Percentiles rank a stretch among this genome's conserved stretches.
These are phyloP conservation scores for Nemania serpens DNA, from an alignment of 2,329 filamentous ascomycete genomes.

Conservation along the genomic window DNA sequence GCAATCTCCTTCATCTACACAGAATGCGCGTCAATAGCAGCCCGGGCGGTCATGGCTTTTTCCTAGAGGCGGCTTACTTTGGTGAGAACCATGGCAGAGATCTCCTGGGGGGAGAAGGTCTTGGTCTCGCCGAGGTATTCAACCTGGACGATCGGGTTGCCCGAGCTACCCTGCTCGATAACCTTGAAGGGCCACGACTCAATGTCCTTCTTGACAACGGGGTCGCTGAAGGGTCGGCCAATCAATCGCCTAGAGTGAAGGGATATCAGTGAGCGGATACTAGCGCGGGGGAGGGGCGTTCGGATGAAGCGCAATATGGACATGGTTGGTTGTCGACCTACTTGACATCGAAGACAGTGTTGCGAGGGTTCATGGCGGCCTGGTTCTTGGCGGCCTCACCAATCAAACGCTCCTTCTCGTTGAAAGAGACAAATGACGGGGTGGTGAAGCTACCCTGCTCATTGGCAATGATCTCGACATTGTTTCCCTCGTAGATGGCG, in stretches of 20 bases:
- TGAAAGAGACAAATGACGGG: constrained; percentile 99
- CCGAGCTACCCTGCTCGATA: constrained; percentile 74
- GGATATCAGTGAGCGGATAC: constrained; percentile 6
- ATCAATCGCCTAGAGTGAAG: constrained; percentile 78
- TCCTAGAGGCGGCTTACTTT: constrained; percentile 68
- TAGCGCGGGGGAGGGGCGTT: background rate
- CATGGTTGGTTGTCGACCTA: constrained; percentile 52
- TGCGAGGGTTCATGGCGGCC: constrained; percentile 97
- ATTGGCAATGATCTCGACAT: constrained; percentile 99
- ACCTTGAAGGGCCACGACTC: constrained; percentile 99
- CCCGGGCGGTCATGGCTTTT: background rate
- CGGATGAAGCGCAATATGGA: background rate
- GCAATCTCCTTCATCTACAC: constrained; percentile 97
- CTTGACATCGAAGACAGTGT: constrained; percentile 99
- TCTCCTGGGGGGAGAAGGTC: constrained; percentile 96
- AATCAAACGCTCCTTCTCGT: constrained; percentile 96
- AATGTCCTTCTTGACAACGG: constrained; percentile 97
- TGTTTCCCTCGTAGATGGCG: constrained; percentile 98
- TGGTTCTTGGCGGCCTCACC: constrained; percentile 99
- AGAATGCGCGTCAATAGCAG: constrained; percentile 31
- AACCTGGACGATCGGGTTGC: constrained; percentile 88
- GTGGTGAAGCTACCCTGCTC: constrained; percentile 99
- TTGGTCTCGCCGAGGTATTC: constrained; percentile 95
- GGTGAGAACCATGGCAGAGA: constrained; percentile 97
- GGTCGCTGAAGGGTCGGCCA: constrained; percentile 92